A percentile compares a stretch with the other conserved stretches of the same genome.
Evolutionary conservation across 163 green algal species (phyloP).

Genomic region (Scenedesmus sp.): DNA sequence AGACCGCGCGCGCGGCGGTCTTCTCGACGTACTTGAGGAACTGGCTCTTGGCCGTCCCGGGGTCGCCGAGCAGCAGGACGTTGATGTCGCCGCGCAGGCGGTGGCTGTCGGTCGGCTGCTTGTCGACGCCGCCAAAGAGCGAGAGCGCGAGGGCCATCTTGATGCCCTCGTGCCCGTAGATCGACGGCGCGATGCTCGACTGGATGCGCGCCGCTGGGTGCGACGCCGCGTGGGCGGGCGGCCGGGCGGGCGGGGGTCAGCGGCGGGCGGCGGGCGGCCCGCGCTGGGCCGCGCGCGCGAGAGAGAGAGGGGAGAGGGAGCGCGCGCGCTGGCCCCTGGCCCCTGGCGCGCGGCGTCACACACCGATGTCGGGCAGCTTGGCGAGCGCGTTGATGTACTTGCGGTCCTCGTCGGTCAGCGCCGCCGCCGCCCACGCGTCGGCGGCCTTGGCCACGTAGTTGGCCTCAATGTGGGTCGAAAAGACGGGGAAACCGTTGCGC

Average conservation of each 20-base stretch:
- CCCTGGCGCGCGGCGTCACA: too few relatives aligned
- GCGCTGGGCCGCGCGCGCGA: not conserved
- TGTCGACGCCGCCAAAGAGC: conserved; percentile 95
- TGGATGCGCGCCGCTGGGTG: conserved; percentile 83
- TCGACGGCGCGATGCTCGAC: conserved; percentile 96
- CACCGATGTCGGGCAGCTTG: conserved; percentile 62
- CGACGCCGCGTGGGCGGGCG: too few relatives aligned
- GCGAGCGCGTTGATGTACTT: conserved; percentile 82
- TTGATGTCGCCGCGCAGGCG: conserved; percentile 96
- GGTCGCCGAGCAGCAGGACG: conserved; percentile 97
- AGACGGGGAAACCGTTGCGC: conserved; percentile 96
- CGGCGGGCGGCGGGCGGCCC: too few relatives aligned
- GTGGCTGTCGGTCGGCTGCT: conserved; percentile 71
- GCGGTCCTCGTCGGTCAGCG: conserved; percentile 96
- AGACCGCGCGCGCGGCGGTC: conserved; percentile 91
- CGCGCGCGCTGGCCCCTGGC: too few relatives aligned
- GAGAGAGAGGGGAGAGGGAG: too few relatives aligned
- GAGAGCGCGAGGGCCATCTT: conserved; percentile 95
- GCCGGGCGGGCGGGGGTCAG: too few relatives aligned
- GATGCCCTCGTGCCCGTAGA: conserved; percentile 98
- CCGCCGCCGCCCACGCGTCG: conserved; percentile 78
- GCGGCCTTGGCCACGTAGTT: conserved; percentile 80
- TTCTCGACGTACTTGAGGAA: conserved; percentile 99
- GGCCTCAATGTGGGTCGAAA: conserved; percentile 94
- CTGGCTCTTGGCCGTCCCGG: conserved; percentile 96